phyloP scores from a whole-genome alignment of 2,329 filamentous ascomycete genomes.

The Amauroascus niger region DNA sequence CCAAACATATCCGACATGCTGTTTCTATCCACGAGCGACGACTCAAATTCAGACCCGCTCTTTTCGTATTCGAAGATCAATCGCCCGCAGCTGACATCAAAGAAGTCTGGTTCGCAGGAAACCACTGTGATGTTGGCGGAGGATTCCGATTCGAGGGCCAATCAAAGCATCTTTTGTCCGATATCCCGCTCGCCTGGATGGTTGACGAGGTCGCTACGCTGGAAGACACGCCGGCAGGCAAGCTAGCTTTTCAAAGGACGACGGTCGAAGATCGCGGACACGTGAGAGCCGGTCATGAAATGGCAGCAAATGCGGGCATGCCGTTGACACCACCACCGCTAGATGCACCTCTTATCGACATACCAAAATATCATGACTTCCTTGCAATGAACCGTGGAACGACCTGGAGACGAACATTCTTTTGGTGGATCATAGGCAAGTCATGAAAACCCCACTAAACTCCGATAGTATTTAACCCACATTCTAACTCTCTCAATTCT shows the following conservation, averaged over 20 bases:
- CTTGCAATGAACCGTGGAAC: conserved; percentile 27
- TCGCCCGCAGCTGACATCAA: conserved; percentile 34
- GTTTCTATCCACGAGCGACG: conserved; percentile 47
- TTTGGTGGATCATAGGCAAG: conserved; percentile 30
- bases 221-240: conserved; percentile 19
- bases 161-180: conserved; percentile 34
- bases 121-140: conserved; percentile 47
- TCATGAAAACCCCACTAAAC: neutral
- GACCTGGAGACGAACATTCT: conserved; percentile 21
- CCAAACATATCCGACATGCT: conserved; percentile 43
- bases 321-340: neutral
- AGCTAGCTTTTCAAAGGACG: conserved; percentile 18
- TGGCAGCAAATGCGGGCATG: conserved; percentile 1
- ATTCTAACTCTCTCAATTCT: neutral
- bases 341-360: neutral
- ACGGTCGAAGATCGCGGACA: conserved; percentile 17
- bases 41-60: conserved; percentile 47
- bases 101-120: conserved; percentile 49
- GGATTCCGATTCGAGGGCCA: conserved; percentile 38
- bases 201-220: conserved; percentile 37
- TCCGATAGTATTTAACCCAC: neutral
- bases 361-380: conserved; percentile 26
- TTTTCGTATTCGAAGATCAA: conserved; percentile 29
- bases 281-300: conserved; percentile 13
- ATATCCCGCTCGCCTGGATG: conserved; percentile 47